Conservation (phyloP, 2,329 filamentous ascomycete genomes). For the Tolypocladium endophyticum region DNA sequence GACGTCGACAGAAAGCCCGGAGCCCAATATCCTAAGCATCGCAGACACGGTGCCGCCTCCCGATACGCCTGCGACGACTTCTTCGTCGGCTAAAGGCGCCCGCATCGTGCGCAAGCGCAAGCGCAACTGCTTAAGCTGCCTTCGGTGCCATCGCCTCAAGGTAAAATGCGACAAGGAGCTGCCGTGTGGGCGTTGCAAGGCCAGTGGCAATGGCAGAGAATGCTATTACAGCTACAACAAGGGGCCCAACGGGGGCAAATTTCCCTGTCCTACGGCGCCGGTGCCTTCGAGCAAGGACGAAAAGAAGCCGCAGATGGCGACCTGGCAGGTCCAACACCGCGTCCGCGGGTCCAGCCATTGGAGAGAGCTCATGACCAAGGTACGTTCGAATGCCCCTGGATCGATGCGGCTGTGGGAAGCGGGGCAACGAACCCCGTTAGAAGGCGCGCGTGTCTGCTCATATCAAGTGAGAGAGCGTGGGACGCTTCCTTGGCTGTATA, state of each 20-base stretch:
- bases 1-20: slow-evolving; percentile 16
- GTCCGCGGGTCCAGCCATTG: slow-evolving; percentile 24
- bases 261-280: slow-evolving; percentile 18
- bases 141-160: slow-evolving; percentile 25
- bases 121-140: slow-evolving; percentile 23
- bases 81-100: slow-evolving; percentile 2
- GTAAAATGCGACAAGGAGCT: slow-evolving; percentile 27
- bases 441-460: not conserved
- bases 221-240: slow-evolving; percentile 27
- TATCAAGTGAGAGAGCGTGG: not conserved
- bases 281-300: slow-evolving; percentile 13
- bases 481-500: not conserved
- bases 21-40: slow-evolving; percentile 7
- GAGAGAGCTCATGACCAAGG: slow-evolving; percentile 25
- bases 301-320: slow-evolving; percentile 16
- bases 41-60: slow-evolving; percentile 3
- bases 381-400: slow-evolving; percentile 6
- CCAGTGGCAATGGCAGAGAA: slow-evolving; percentile 21
- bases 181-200: slow-evolving; percentile 22
- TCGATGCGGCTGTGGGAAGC: not conserved
- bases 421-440: not conserved
- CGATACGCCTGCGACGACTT: not conserved
- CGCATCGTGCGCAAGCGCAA: slow-evolving; percentile 23
- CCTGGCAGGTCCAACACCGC: slow-evolving; percentile 23
- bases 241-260: slow-evolving; percentile 23